phyloP scores from a whole-genome alignment of 2,329 filamentous ascomycete species.

The Stromatinia cepivora region DNA sequence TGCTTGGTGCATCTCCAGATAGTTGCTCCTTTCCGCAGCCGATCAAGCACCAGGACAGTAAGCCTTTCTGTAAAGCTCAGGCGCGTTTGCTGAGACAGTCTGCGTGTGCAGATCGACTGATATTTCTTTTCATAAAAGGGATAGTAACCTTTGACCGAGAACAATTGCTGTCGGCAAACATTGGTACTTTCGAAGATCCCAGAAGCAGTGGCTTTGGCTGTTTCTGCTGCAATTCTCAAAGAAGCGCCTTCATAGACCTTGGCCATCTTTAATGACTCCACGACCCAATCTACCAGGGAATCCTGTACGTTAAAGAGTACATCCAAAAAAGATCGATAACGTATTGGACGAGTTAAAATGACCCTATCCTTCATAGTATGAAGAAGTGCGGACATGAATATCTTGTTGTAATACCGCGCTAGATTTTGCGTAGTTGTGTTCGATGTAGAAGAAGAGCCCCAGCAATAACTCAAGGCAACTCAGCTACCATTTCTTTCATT shows the following conservation, averaged over 20 bases:
- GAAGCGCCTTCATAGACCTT: background rate
- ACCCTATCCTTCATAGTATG: background rate
- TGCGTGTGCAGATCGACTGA: accelerated
- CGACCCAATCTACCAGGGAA: background rate
- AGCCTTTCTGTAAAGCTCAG: background rate
- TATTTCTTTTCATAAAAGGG: background rate
- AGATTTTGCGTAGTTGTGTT: background rate
- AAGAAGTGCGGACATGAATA: background rate
- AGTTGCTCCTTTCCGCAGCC: background rate
- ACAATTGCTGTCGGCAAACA: background rate
- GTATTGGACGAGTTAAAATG: accelerated
- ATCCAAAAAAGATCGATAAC: background rate
- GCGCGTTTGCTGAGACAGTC: background rate
- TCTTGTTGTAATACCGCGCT: background rate
- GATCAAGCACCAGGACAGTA: background rate
- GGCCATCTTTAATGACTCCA: background rate
- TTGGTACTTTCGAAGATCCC: background rate
- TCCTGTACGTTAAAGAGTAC: background rate
- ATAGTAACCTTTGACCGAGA: background rate
- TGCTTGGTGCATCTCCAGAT: background rate
- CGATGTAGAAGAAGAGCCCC: background rate
- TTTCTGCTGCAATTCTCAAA: background rate
- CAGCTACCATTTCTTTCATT: background rate
- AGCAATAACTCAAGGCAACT: background rate
- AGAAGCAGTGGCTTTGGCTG: background rate